phyloP scores from a whole-genome alignment of 345 rosid genomes.

The Pistacia vera region DNA sequence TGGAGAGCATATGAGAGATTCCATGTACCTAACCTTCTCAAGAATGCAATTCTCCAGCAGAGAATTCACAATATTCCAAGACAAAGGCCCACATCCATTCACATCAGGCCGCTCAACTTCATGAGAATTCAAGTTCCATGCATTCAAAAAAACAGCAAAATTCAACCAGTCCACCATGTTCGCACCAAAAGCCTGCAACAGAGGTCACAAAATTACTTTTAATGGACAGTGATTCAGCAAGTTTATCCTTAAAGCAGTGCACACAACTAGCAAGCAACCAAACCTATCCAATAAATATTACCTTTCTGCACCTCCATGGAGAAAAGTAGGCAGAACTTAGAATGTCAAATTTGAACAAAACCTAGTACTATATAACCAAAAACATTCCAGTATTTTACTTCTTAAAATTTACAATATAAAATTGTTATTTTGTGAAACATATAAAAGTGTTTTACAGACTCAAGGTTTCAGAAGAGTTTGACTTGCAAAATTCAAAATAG shows the following conservation, averaged over 20 bases:
- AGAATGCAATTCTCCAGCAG: slow-evolving; percentile 55
- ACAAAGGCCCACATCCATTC: slow-evolving; percentile 23
- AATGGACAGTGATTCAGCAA: not conserved
- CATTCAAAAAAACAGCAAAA: slow-evolving; percentile 79
- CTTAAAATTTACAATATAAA: not conserved
- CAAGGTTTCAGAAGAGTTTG: not conserved
- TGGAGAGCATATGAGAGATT: slow-evolving; percentile 45
- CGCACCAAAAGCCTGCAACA: slow-evolving; percentile 69
- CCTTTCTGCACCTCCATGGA: not conserved
- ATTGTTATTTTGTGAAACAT: not conserved
- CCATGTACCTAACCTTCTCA: slow-evolving; percentile 52
- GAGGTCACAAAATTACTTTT: slow-evolving; percentile 10
- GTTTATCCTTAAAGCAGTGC: slow-evolving; percentile 6
- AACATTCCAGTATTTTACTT: not conserved
- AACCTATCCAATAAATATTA: not conserved
- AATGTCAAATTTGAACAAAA: not conserved
- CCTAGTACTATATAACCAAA: not conserved
- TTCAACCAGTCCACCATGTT: slow-evolving; percentile 76
- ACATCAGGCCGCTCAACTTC: slow-evolving; percentile 40
- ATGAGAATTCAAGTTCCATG: slow-evolving; percentile 71
- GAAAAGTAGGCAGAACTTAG: not conserved
- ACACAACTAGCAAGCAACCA: not conserved
- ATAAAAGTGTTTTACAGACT: not conserved
- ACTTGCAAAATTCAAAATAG: slow-evolving; percentile 8
- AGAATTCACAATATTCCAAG: slow-evolving; percentile 57